Evolutionary conservation across 192 early-diverging fungal species (phyloP).

Genomic region (Spinellus fusiger): DNA sequence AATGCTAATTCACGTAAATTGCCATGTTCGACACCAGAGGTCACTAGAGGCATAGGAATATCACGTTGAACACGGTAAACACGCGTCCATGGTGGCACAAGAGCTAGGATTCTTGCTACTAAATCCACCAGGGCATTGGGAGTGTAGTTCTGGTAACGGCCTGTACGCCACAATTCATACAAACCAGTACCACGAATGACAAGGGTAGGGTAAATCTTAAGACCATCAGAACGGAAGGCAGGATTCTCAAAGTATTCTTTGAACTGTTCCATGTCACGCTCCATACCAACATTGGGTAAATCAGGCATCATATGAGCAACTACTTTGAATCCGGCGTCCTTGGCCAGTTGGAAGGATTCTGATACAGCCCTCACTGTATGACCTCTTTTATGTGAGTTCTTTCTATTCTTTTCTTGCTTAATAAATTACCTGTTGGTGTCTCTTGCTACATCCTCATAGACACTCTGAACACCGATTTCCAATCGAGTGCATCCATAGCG

Average conservation of each 20-base stretch:
- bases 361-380: slow-evolving; percentile 98
- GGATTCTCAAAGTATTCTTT: slow-evolving; percentile 99
- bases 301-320: slow-evolving; percentile 99
- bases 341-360: slow-evolving; percentile 96
- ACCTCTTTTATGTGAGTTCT: slow-evolving; percentile 46
- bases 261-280: slow-evolving; percentile 98
- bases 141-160: slow-evolving; percentile 95
- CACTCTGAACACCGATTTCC: slow-evolving; percentile 98
- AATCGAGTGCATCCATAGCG: slow-evolving; percentile 97
- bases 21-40: slow-evolving; percentile 96
- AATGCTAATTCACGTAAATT: slow-evolving; percentile 94
- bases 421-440: slow-evolving; percentile 80
- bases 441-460: slow-evolving; percentile 98
- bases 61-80: slow-evolving; percentile 98
- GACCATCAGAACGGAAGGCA: slow-evolving; percentile 94
- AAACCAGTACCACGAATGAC: slow-evolving; percentile 98
- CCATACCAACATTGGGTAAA: slow-evolving; percentile 99
- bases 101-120: slow-evolving; percentile 87
- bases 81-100: slow-evolving; percentile 98
- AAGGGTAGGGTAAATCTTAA: slow-evolving; percentile 97
- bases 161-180: slow-evolving; percentile 98
- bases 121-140: slow-evolving; percentile 95
- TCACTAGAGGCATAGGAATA: slow-evolving; percentile 99
- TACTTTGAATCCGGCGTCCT: slow-evolving; percentile 98
- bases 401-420: neutral